These are phyloP conservation scores for Xylariaceae sp. DNA, from an alignment of 2,329 filamentous ascomycete species.

Conservation along the genomic window DNA sequence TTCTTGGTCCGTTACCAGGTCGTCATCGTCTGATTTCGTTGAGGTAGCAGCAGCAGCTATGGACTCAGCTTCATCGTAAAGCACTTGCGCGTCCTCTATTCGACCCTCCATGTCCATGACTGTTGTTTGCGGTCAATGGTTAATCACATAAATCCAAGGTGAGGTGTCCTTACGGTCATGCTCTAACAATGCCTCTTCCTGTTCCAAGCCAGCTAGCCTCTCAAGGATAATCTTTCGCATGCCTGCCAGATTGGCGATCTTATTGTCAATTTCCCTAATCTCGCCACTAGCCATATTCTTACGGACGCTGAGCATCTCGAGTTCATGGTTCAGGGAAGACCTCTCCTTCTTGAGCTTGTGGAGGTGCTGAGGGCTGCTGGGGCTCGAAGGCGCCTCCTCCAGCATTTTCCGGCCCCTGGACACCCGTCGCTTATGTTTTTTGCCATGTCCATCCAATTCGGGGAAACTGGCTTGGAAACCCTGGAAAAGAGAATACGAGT, in stretches of 20 bases:
- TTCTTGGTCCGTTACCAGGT: slow-evolving; percentile 46
- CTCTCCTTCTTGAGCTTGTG: slow-evolving; percentile 76
- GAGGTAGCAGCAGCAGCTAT: slow-evolving; percentile 48
- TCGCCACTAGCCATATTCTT: slow-evolving; percentile 98
- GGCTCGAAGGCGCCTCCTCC: slow-evolving; percentile 52
- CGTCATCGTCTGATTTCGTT: slow-evolving; percentile 47
- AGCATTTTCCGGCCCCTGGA: slow-evolving; percentile 76
- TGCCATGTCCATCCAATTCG: slow-evolving; percentile 62
- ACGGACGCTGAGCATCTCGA: slow-evolving; percentile 86
- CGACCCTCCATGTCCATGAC: slow-evolving; percentile 60
- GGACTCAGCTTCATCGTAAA: slow-evolving; percentile 55
- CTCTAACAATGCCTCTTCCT: slow-evolving; percentile 86
- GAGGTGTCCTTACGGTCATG: slow-evolving; percentile 65
- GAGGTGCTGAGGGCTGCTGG: slow-evolving; percentile 62
- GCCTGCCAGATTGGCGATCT: slow-evolving; percentile 85
- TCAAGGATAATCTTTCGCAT: slow-evolving; percentile 93
- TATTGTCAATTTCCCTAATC: slow-evolving; percentile 94
- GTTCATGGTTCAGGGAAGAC: slow-evolving; percentile 71
- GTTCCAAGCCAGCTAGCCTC: slow-evolving; percentile 77
- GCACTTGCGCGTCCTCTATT: slow-evolving; percentile 57
- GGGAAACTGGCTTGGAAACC: slow-evolving; percentile 91
- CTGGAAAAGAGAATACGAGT: slow-evolving; percentile 89
- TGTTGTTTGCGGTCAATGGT: slow-evolving; percentile 34
- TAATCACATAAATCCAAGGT: too few relatives aligned
- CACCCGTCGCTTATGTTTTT: slow-evolving; percentile 65